Conservation (phyloP, 208 protist genomes). For the Leishmania braziliensis region DNA sequence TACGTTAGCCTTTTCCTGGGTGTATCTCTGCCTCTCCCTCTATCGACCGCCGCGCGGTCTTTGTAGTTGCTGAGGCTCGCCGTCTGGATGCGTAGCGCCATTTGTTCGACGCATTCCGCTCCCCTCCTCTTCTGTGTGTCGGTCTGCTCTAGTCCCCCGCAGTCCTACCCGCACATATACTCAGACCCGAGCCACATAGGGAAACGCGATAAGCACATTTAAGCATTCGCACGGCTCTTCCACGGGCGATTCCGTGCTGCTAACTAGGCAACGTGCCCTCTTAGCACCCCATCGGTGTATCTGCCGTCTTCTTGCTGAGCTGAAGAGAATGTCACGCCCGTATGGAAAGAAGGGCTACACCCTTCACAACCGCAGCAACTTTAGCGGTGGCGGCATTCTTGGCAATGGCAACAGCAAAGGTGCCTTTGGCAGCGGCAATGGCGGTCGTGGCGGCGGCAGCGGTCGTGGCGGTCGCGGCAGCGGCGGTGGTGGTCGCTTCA, state of each 20-base stretch:
- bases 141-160: neutral
- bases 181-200: neutral
- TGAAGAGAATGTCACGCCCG: slow-evolving; percentile 48
- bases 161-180: neutral
- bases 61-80: neutral
- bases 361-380: slow-evolving; percentile 15
- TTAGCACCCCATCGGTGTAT: neutral
- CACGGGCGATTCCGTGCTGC: neutral
- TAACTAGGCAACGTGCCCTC: neutral
- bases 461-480: slow-evolving; percentile 1
- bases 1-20: neutral
- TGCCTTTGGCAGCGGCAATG: slow-evolving; percentile 22
- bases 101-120: neutral
- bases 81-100: neutral
- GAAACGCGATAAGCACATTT: neutral
- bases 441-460: slow-evolving; percentile 16
- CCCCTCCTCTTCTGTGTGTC: neutral
- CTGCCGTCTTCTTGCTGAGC: neutral
- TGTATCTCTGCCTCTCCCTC: neutral
- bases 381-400: slow-evolving; percentile 14
- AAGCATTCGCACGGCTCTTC: neutral
- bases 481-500: slow-evolving; percentile 16
- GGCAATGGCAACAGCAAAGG: neutral
- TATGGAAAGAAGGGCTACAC: slow-evolving; percentile 51
- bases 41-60: neutral